Evolutionary conservation across 768 basidiomycete genomes (phyloP), one percentile per base, ranked within the genome.

Genomic region (Xanthoconium purpureum): DNA sequence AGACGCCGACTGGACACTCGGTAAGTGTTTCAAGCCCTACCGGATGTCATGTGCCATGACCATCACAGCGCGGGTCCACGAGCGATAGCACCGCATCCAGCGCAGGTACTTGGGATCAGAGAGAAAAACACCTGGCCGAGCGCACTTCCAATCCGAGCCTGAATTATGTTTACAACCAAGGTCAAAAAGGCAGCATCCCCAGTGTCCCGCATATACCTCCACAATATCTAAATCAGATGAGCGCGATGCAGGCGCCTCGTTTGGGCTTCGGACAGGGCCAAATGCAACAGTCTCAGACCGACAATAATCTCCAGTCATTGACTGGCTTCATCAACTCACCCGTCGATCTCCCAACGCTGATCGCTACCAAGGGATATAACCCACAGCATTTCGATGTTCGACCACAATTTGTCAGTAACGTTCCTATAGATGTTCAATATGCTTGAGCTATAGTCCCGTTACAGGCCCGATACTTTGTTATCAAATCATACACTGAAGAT

Each of bases 401-500:
- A 49, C 94, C 94, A 11, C 67, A 80, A 47, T 91, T 87, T 72
- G 92, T 90, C 59, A 61, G 88, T 78, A 32, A 33, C 54, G 36
- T 47, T 63, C 50, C 37, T 44, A 42, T 42, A 17, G 6, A 44
- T 15, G 20, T 37, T 15, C 17, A 10, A 20, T 24, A 29, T 37
- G 48, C 42, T 45, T 40, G 44, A 43, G 30, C 54, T 61, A 32
- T 57, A 47, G n/a, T 46, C 32, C 44, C 15, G 28, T 61, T 60
- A 7, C 57, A 93, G 87, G 94, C 96, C 5, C 82, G 95, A 15
- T 98, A 81, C 75, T 98, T 98, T 67, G 96, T 98, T 33, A 98
- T 99, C 80, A 99, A 99, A 71, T 96, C 93, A 0, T 99, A 95
- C 74, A 98, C 97, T 1, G 96, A 98, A 72, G 97, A 98, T 66